Evolutionary conservation across 2,329 filamentous ascomycete genomes (phyloP).

Genomic region (Eutypella sp.): DNA sequence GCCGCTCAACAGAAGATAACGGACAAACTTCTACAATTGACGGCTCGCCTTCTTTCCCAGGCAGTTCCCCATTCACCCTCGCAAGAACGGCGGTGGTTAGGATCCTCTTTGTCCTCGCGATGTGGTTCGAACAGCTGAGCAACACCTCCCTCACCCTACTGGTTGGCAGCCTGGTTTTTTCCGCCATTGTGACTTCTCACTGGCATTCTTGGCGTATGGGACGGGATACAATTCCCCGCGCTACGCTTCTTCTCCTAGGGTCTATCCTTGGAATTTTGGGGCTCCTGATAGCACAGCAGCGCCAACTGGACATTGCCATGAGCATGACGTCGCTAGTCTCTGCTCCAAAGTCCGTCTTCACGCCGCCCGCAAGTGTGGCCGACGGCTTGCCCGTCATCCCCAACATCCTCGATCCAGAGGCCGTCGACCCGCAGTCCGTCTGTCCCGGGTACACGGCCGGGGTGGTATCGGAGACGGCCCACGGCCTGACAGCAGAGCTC

Average conservation of each 20-base stretch:
- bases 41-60: background rate
- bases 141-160: background rate
- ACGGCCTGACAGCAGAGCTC: conserved; percentile 64
- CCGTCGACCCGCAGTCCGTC: conserved; percentile 56
- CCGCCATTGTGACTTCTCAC: background rate
- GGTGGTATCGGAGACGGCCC: conserved; percentile 47
- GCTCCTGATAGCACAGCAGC: conserved; percentile 6
- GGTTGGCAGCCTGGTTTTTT: background rate
- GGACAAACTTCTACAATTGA: background rate
- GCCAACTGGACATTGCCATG: background rate
- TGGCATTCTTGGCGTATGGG: background rate
- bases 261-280: conserved; percentile 4
- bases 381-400: conserved; percentile 46
- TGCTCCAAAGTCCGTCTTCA: conserved; percentile 2
- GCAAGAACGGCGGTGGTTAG: too few relatives aligned
- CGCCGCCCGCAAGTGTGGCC: conserved; percentile 27
- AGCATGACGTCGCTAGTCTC: too few relatives aligned
- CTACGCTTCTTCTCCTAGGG: conserved; percentile 7
- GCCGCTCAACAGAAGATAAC: background rate
- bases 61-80: background rate
- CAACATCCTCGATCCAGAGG: conserved; percentile 60
- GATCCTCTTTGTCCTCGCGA: background rate
- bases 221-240: background rate
- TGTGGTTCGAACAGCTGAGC: background rate
- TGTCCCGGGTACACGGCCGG: conserved; percentile 67